Evolutionary conservation across 495 filamentous ascomycete genomes (phyloP).

Genomic region (Penicillium cinerascens): DNA sequence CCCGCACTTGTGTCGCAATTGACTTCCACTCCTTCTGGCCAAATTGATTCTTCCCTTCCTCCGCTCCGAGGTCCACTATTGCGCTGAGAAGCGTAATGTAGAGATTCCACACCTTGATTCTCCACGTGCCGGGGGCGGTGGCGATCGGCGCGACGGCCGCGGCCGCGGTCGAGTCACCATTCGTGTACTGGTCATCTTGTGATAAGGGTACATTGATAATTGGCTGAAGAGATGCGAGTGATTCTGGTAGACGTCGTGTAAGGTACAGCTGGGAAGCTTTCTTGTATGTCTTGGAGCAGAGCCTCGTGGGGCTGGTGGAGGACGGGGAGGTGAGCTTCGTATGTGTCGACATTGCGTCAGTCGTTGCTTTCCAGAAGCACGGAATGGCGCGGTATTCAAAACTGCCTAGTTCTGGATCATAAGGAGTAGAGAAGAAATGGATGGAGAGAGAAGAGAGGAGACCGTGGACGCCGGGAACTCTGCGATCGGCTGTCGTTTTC

Average conservation of each 20-base stretch:
- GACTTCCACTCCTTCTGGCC: slow-evolving; percentile 79
- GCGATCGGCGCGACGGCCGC: slow-evolving; percentile 61
- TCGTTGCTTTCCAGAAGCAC: slow-evolving; percentile 24
- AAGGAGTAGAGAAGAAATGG: neutral
- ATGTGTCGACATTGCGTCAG: slow-evolving; percentile 38
- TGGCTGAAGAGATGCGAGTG: slow-evolving; percentile 75
- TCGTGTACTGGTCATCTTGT: slow-evolving; percentile 35
- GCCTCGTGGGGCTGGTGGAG: slow-evolving; percentile 58
- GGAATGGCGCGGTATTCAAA: neutral
- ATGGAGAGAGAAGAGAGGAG: slow-evolving; percentile 7
- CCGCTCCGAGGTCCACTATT: slow-evolving; percentile 79
- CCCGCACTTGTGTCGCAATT: slow-evolving; percentile 73
- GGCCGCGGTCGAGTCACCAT: slow-evolving; percentile 26
- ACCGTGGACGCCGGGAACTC: slow-evolving; percentile 18
- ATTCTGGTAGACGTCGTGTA: slow-evolving; percentile 86
- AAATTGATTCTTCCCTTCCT: slow-evolving; percentile 84
- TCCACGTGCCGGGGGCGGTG: slow-evolving; percentile 65
- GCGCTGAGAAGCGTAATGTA: slow-evolving; percentile 92
- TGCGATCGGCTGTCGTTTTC: slow-evolving; percentile 32
- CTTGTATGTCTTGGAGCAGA: slow-evolving; percentile 64
- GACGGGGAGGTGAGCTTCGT: slow-evolving; percentile 50
- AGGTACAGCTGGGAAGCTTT: slow-evolving; percentile 88
- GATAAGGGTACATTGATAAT: slow-evolving; percentile 54
- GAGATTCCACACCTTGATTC: slow-evolving; percentile 95
- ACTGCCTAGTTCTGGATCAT: neutral